A percentile compares a stretch with the other conserved stretches of the same genome.
Evolutionary conservation across 257 asterid species (phyloP).

Genomic region (Plectranthus barbatus): DNA sequence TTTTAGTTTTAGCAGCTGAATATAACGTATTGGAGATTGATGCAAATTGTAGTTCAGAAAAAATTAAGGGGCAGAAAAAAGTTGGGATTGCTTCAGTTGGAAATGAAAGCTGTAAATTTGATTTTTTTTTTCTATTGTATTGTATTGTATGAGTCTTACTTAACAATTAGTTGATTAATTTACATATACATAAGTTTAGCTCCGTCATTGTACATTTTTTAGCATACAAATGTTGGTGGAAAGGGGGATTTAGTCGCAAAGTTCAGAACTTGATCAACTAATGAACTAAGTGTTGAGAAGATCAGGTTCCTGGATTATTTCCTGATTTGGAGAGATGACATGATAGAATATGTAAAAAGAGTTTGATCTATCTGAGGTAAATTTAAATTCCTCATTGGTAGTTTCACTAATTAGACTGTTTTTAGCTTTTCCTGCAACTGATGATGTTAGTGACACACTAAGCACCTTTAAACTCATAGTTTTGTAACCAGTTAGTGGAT

Average conservation of each 20-base stretch:
- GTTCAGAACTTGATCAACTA: slow-evolving; percentile 11
- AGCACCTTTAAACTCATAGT: neutral
- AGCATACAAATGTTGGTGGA: neutral
- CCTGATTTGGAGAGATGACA: neutral
- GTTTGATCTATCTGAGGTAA: neutral
- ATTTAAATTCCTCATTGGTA: neutral
- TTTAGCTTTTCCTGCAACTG: neutral
- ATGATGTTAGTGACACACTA: neutral
- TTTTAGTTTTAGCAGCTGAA: slow-evolving; percentile 20
- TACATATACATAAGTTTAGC: neutral
- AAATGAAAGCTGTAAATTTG: neutral
- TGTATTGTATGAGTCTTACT: neutral
- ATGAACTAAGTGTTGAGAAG: neutral
- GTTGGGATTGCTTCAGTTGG: slow-evolving; percentile 9
- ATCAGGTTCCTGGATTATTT: neutral
- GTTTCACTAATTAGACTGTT: neutral
- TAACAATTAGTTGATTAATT: slow-evolving; percentile 1
- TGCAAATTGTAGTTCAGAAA: slow-evolving; percentile 6
- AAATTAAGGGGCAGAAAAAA: neutral
- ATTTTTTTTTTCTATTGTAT: neutral
- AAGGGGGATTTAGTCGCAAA: neutral
- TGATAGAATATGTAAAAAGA: neutral
- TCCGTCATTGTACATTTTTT: neutral
- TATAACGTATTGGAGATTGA: neutral
- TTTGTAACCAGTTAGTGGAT: neutral